phyloP scores from a whole-genome alignment of 1,139 yeast species.

The Scheffersomyces cryptocercus region DNA sequence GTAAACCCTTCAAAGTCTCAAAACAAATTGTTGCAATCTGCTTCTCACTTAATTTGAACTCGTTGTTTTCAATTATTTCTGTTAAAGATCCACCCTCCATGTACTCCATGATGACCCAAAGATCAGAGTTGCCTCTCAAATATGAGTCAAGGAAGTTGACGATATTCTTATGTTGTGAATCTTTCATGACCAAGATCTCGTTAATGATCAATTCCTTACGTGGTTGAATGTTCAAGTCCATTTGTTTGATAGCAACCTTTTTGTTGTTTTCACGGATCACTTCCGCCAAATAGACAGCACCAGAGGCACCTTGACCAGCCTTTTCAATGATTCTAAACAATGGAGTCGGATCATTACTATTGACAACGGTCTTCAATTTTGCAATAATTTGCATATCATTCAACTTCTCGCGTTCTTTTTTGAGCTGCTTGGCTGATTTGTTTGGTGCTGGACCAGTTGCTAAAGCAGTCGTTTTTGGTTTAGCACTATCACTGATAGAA shows the following conservation, averaged over 20 bases:
- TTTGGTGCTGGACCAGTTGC: constrained; percentile 25
- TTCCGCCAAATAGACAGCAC: constrained; percentile 89
- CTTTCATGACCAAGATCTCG: constrained; percentile 52
- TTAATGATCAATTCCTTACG: constrained; percentile 84
- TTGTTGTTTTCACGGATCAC: constrained; percentile 37
- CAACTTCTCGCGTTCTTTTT: constrained; percentile 70
- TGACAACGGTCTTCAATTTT: constrained; percentile 80
- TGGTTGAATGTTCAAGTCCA: constrained; percentile 92
- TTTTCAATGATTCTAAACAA: constrained; percentile 85
- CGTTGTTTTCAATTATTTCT: constrained; percentile 85
- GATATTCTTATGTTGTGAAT: constrained; percentile 47
- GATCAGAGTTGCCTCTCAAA: constrained; percentile 41
- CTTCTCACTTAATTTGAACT: constrained; percentile 60
- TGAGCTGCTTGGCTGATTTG: constrained; percentile 47
- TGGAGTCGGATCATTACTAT: constrained; percentile 79
- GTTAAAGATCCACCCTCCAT: constrained; percentile 64
- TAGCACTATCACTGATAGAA: constrained; percentile 19
- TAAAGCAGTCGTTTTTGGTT: constrained; percentile 8
- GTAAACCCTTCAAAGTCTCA: constrained; percentile 90
- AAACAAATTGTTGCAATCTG: constrained; percentile 90
- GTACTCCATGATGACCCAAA: constrained; percentile 31
- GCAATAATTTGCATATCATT: constrained; percentile 86
- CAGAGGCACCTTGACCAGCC: constrained; percentile 99
- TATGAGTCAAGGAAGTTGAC: constrained; percentile 50
- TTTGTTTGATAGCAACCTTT: constrained; percentile 89